Evolutionary conservation across 306 rosid genomes (phyloP).

Genomic region (Cucurbita pepo): DNA sequence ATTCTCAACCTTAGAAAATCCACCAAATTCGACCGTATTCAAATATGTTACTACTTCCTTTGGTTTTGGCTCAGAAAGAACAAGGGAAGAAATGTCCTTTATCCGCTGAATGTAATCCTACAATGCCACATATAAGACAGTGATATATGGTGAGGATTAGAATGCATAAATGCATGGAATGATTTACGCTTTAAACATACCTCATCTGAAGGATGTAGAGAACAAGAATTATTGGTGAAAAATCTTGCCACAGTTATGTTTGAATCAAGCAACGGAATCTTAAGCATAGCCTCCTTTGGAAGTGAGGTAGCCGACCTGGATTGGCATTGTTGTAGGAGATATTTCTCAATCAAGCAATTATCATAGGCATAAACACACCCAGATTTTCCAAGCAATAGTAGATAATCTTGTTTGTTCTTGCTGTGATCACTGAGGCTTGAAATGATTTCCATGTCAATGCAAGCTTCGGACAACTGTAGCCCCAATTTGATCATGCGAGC

Average conservation of each 20-base stretch:
- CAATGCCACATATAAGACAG: slow-evolving; percentile 9
- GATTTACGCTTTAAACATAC: slow-evolving; percentile 17
- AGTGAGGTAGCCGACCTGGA: slow-evolving; percentile 43
- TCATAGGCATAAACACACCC: slow-evolving; percentile 55
- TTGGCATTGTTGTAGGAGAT: slow-evolving; percentile 65
- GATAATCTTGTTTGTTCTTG: slow-evolving; percentile 46
- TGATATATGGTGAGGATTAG: not conserved
- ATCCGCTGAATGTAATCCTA: slow-evolving; percentile 46
- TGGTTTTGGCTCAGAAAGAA: slow-evolving; percentile 38
- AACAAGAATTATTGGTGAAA: slow-evolving; percentile 31
- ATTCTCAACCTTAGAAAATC: slow-evolving; percentile 53
- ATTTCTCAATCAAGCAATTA: slow-evolving; percentile 51
- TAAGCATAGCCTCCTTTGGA: slow-evolving; percentile 62
- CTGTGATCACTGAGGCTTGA: slow-evolving; percentile 48
- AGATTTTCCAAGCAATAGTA: slow-evolving; percentile 65
- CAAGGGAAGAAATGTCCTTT: slow-evolving; percentile 41
- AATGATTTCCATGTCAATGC: slow-evolving; percentile 56
- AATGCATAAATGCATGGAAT: not conserved
- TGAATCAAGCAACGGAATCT: slow-evolving; percentile 62
- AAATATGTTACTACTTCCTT: slow-evolving; percentile 40
- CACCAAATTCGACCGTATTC: slow-evolving; percentile 34
- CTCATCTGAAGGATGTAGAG: slow-evolving; percentile 35
- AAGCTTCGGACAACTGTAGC: slow-evolving; percentile 49
- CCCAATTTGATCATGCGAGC: slow-evolving; percentile 60
- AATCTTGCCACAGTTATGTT: slow-evolving; percentile 48